Evolutionary conservation across 2,329 filamentous ascomycete genomes (phyloP), one percentile per base, ranked within the genome.

Genomic region (Sclerotinia nivalis): DNA sequence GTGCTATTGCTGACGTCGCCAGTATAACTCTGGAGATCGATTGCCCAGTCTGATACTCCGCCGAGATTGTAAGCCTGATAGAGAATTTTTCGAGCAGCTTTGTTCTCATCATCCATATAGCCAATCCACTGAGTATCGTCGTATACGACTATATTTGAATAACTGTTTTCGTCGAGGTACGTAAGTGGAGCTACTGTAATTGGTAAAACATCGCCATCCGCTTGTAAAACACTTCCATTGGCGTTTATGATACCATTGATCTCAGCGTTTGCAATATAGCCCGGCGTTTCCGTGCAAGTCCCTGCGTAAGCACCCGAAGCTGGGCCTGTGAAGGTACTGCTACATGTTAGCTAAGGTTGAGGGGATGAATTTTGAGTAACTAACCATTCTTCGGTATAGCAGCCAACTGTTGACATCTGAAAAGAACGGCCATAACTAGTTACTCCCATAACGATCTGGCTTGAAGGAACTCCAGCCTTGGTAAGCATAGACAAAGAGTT

Each of bases 401-500:
- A 81, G 31, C 74, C 72, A 12, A 70, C 60, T 22, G 71, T 25
- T 8, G 75, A 71, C 80, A 81, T 81, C 18, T 75, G 66, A 69
- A 80, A 81, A 0, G 75, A 76, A 0, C 80, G 74, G 1, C 78
- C 79, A 72, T 81, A 82, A 72, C 77, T 79, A 0, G 76, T 28
- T 3, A 78, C 74, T 20, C 80, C 79, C 13, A 80, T 77, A 9
- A 78, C 47, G 12, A 81, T 70, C 70, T 79, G 78, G 69, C 73
- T 75, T 0, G 74, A 70, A 2, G 72, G 68, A 10, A 79, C 74
- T 12, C 75, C 74, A 18, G 77, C 78, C 50, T 81, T 79, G 10
- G 81, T 83, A 65, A 81, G 77, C 78, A 82, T 82, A 28, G 77
- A 71, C 0, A 82, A 71, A 0, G 80, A 71, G 4, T 73, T 66